A percentile compares a stretch with the other conserved stretches of the same genome.
phyloP scores from a whole-genome alignment of 768 basidiomycete species.

The Auriscalpium vulgare region DNA sequence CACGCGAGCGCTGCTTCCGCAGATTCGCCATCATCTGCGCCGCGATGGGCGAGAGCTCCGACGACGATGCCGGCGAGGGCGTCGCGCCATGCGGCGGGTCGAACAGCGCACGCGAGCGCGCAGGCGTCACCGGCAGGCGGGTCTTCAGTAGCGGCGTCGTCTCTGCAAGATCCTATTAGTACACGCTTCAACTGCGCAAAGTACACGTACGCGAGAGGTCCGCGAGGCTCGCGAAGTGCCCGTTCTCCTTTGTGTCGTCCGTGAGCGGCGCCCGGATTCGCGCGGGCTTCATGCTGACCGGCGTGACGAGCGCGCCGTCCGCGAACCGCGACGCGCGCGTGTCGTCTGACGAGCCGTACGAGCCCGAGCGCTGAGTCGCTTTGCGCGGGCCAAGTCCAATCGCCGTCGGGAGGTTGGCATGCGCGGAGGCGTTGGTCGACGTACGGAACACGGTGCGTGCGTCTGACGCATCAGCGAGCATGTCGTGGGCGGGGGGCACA shows the following conservation, averaged over 20 bases:
- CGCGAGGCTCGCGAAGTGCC: neutral
- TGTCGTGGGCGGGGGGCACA: neutral
- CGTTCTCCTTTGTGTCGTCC: constrained; percentile 10
- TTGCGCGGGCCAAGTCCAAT: neutral
- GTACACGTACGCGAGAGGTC: too few species aligned
- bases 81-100: constrained; percentile 24
- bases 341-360: neutral
- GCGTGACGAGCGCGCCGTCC: too few species aligned
- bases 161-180: too few species aligned
- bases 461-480: neutral
- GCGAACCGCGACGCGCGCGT: neutral
- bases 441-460: neutral
- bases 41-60: constrained; percentile 65
- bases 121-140: constrained; percentile 34
- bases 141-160: neutral
- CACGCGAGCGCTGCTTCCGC: constrained; percentile 31
- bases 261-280: neutral
- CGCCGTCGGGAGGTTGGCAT: too few species aligned
- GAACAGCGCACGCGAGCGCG: constrained; percentile 31
- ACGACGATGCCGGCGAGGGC: constrained; percentile 62
- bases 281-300: neutral
- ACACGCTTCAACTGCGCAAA: too few species aligned
- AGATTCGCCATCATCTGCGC: constrained; percentile 61
- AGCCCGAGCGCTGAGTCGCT: constrained; percentile 7
- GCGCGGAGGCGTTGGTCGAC: neutral